Conservation (phyloP, 192 early-diverging fungal genomes). For the Coemansia sp. region DNA sequence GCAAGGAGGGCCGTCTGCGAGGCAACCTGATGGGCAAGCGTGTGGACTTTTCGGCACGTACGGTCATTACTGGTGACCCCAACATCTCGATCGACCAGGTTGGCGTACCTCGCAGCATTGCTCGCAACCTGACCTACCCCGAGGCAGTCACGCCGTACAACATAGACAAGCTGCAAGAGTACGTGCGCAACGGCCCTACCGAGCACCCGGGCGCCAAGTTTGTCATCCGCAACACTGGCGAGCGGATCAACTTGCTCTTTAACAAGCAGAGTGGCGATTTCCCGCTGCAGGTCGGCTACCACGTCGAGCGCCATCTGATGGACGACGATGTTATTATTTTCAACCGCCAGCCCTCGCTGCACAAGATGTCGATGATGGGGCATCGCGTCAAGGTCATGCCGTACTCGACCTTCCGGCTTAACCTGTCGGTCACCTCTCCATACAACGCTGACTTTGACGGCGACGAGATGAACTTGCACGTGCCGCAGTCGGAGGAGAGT, state of each 20-base stretch:
- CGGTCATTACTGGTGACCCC: conserved; percentile 98
- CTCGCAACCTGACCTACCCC: conserved; percentile 94
- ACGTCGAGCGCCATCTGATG: conserved; percentile 92
- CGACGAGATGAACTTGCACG: conserved; percentile 99
- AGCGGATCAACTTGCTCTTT: conserved; percentile 88
- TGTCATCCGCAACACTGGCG: conserved; percentile 91
- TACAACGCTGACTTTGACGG: conserved; percentile 99
- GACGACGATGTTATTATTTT: conserved; percentile 97
- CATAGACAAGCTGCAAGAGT: conserved; percentile 81
- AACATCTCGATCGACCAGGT: conserved; percentile 98
- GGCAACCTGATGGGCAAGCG: conserved; percentile 99
- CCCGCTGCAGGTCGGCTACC: conserved; percentile 85
- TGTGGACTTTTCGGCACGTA: conserved; percentile 98
- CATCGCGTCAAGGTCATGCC: conserved; percentile 97
- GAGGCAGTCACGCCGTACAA: conserved; percentile 97
- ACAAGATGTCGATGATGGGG: conserved; percentile 99
- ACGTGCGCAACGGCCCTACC: conserved; percentile 86
- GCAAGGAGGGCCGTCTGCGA: conserved; percentile 98
- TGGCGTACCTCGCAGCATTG: conserved; percentile 96
- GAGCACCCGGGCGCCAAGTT: conserved; percentile 97
- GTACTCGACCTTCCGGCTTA: conserved; percentile 97
- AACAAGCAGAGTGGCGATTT: conserved; percentile 79
- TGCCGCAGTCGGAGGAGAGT: conserved; percentile 95
- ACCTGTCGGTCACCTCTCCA: conserved; percentile 94
- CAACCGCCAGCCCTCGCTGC: conserved; percentile 97